Conservation (phyloP, 345 rosid genomes). For the Gossypium australe region DNA sequence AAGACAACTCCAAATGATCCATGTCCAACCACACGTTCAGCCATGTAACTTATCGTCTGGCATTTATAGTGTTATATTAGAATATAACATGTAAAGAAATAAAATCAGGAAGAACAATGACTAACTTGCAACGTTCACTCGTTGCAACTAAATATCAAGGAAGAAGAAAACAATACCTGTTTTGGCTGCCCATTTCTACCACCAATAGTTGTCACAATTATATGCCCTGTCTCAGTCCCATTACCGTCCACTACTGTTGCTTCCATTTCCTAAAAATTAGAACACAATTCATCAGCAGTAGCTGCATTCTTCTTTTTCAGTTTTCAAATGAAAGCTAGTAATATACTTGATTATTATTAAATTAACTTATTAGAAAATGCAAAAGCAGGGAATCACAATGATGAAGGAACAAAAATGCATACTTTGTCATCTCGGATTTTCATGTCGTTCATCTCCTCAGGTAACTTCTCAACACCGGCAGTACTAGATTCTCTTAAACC, state of each 20-base stretch:
- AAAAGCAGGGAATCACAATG: not conserved
- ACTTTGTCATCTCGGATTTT: constrained; percentile 75
- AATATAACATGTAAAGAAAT: constrained; percentile 1
- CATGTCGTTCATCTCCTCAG: constrained; percentile 86
- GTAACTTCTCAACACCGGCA: constrained; percentile 58
- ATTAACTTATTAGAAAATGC: not conserved
- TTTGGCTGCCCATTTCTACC: constrained; percentile 96
- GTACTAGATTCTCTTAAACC: constrained; percentile 49
- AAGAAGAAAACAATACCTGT: constrained; percentile 46
- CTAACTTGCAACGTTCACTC: not conserved
- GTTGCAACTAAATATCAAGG: not conserved
- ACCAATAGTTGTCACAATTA: constrained; percentile 93
- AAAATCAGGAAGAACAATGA: not conserved
- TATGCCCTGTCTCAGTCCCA: constrained; percentile 91
- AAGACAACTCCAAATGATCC: constrained; percentile 98
- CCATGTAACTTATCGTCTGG: constrained; percentile 97
- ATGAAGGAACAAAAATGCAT: not conserved
- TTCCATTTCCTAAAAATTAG: constrained; percentile 80
- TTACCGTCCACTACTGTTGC: constrained; percentile 80
- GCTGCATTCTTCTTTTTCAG: not conserved
- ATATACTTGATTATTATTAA: not conserved
- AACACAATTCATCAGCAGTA: not conserved
- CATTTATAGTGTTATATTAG: constrained; percentile 8
- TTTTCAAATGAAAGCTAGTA: not conserved
- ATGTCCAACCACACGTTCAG: constrained; percentile 95